Conservation (phyloP, 169 alveolate genomes). For the Miamiensis avidus region DNA sequence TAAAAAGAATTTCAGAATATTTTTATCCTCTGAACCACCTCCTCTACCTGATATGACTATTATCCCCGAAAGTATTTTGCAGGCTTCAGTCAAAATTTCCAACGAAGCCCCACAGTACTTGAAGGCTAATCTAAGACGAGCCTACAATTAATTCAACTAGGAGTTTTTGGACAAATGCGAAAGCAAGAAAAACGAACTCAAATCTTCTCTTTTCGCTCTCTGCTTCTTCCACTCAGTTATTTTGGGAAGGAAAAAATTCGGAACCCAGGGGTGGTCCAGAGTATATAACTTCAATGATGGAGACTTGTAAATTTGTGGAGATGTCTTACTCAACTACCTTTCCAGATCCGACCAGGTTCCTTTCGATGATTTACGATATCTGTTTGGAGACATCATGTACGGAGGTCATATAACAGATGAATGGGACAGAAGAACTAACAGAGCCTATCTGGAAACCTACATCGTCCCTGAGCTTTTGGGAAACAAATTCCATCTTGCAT, state of each 20-base stretch:
- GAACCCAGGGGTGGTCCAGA: constrained; percentile 96
- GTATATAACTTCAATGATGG: constrained; percentile 96
- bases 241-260: constrained; percentile 96
- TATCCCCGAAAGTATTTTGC: constrained; percentile 92
- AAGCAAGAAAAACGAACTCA: constrained; percentile 91
- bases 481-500: constrained; percentile 86
- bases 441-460: constrained; percentile 90
- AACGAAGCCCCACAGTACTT: constrained; percentile 95
- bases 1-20: constrained; percentile 91
- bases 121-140: constrained; percentile 93
- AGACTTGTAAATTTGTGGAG: constrained; percentile 95
- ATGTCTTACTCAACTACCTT: constrained; percentile 92
- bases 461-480: constrained; percentile 89
- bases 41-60: constrained; percentile 89
- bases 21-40: constrained; percentile 95
- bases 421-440: constrained; percentile 96
- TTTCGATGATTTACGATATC: constrained; percentile 94
- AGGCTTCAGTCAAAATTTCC: constrained; percentile 91
- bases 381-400: constrained; percentile 97
- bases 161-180: constrained; percentile 72
- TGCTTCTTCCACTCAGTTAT: constrained; percentile 96
- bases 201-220: constrained; percentile 92
- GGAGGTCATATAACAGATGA: constrained; percentile 98
- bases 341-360: constrained; percentile 93
- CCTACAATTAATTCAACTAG: constrained; percentile 85